Conservation (phyloP, 1,284 basidiomycete genomes). For the Neolentinus lepideus region DNA sequence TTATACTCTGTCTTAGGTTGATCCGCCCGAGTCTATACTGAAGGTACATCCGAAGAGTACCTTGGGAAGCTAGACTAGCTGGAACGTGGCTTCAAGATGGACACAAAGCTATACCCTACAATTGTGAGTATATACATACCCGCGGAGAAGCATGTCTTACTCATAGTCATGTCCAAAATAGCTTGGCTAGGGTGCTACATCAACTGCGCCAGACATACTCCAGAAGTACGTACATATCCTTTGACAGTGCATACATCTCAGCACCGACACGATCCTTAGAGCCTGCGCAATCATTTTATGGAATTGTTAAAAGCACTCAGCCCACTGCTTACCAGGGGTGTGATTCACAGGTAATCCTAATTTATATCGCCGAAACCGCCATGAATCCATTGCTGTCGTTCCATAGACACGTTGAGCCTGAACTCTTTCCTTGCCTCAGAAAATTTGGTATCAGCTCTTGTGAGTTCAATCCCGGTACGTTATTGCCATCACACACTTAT, state of each 20-base stretch:
- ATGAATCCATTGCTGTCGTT: conserved; percentile 19
- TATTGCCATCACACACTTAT: not conserved
- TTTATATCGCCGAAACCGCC: not conserved
- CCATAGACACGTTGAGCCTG: conserved; percentile 23
- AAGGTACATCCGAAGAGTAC: conserved; percentile 20
- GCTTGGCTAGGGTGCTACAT: not conserved
- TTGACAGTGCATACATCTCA: not conserved
- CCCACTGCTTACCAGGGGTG: conserved; percentile 36
- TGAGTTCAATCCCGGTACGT: conserved; percentile 14
- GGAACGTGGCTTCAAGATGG: not conserved
- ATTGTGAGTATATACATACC: not conserved
- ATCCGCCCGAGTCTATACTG: conserved; percentile 27
- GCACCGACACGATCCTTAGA: not conserved
- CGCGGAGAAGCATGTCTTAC: too few relatives aligned
- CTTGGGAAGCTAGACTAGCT: conserved; percentile 6
- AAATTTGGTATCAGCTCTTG: conserved; percentile 21
- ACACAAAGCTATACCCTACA: conserved; percentile 5
- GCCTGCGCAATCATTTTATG: conserved; percentile 2
- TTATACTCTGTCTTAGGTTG: conserved; percentile 15
- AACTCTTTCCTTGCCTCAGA: conserved; percentile 25
- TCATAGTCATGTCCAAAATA: not conserved
- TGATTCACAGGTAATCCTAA: conserved; percentile 6
- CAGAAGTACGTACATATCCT: not conserved
- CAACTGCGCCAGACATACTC: not conserved
- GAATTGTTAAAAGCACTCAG: conserved; percentile 12